A percentile compares a stretch with the other conserved stretches of the same genome.
These are phyloP conservation scores for Jatropha multifida DNA, from an alignment of 441 rosid species.

Conservation along the genomic window DNA sequence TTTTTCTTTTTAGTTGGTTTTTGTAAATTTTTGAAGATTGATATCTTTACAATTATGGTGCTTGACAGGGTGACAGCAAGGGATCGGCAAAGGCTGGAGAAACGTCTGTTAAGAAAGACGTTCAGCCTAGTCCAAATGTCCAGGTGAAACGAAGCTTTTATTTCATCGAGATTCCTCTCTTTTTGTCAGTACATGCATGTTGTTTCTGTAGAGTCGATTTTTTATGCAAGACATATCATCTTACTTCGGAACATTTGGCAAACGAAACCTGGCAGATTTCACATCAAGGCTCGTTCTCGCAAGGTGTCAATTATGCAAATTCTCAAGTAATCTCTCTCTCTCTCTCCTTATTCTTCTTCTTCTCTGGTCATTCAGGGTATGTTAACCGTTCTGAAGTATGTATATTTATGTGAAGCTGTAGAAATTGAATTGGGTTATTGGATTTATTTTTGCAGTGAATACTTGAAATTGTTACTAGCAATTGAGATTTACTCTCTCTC, in stretches of 20 bases:
- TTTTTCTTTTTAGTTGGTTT: constrained; percentile 7
- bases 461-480: background rate
- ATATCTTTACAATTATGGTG: background rate
- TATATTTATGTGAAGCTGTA: background rate
- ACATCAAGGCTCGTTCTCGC: constrained; percentile 69
- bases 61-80: constrained; percentile 39
- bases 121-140: constrained; percentile 48
- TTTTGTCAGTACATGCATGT: constrained; percentile 3
- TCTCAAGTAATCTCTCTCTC: constrained; percentile 63
- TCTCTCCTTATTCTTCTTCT: constrained; percentile 1
- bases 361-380: constrained; percentile 16
- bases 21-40: background rate
- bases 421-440: background rate
- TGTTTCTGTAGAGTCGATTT: background rate
- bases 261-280: constrained; percentile 45
- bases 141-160: constrained; percentile 46
- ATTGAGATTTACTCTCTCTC: background rate
- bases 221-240: background rate
- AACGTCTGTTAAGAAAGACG: constrained; percentile 60
- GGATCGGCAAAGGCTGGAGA: constrained; percentile 79
- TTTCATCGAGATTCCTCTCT: background rate
- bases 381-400: background rate
- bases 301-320: constrained; percentile 55
- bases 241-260: constrained; percentile 17
- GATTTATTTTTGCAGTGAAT: background rate